These are phyloP conservation scores for Ogataea paradorogensis DNA, from an alignment of 805 yeast species.

Conservation along the genomic window DNA sequence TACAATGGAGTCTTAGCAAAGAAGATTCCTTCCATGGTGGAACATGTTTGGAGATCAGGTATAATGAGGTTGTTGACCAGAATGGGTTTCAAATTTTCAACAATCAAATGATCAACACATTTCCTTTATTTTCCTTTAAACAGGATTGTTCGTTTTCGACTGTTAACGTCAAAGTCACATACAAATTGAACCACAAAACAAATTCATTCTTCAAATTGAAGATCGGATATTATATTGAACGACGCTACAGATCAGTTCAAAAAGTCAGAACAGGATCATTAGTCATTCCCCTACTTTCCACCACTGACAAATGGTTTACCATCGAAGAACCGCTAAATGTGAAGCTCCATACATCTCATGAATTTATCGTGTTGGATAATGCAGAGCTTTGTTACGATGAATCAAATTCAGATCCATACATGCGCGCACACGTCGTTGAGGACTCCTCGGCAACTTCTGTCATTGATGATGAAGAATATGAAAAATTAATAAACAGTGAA, in stretches of 20 bases:
- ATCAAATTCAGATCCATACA: slow-evolving; percentile 10
- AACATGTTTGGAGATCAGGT: slow-evolving; percentile 30
- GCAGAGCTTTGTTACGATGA: slow-evolving; percentile 22
- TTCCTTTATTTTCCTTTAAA: slow-evolving; percentile 30
- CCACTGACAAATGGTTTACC: slow-evolving; percentile 26
- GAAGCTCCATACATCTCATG: slow-evolving; percentile 17
- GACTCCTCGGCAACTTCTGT: slow-evolving; percentile 23
- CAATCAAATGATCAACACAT: slow-evolving; percentile 14
- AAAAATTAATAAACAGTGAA: slow-evolving; percentile 24
- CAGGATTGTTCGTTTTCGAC: slow-evolving; percentile 27
- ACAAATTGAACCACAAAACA: slow-evolving; percentile 22
- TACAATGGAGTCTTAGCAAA: slow-evolving; percentile 23
- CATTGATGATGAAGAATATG: slow-evolving; percentile 29
- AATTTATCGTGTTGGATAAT: slow-evolving; percentile 22
- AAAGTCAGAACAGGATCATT: slow-evolving; percentile 33
- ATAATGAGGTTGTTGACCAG: slow-evolving; percentile 22
- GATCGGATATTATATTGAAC: slow-evolving; percentile 33
- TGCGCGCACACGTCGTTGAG: slow-evolving; percentile 20
- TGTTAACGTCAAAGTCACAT: slow-evolving; percentile 28
- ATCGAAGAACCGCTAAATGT: slow-evolving; percentile 23
- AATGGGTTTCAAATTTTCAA: slow-evolving; percentile 22
- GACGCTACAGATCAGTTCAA: slow-evolving; percentile 29
- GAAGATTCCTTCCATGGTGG: slow-evolving; percentile 37
- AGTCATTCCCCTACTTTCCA: slow-evolving; percentile 31
- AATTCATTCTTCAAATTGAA: slow-evolving; percentile 31